phyloP scores from a whole-genome alignment of 164 flowering plant genomes.

The Umbellularia californica region DNA sequence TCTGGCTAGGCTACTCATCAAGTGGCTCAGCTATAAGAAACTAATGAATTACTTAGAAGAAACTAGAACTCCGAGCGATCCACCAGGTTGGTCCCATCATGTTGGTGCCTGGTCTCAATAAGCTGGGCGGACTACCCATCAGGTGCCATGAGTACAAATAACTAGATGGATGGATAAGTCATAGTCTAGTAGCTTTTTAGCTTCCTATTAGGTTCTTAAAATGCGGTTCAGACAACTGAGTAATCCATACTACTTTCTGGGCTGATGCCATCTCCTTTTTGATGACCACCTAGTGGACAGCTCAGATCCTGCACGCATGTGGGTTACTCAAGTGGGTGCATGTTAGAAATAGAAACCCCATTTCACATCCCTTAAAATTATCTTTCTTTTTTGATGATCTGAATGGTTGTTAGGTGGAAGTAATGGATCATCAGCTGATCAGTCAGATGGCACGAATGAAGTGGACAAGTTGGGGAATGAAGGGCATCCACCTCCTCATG shows the following conservation, averaged over 20 bases:
- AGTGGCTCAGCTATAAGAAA: not conserved
- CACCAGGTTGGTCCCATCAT: not conserved
- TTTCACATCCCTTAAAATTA: not conserved
- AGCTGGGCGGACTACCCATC: not conserved
- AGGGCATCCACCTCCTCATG: conserved; percentile 26
- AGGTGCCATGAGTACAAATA: not conserved
- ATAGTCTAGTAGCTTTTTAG: not conserved
- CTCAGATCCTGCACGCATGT: not conserved
- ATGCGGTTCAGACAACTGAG: not conserved
- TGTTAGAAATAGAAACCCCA: not conserved
- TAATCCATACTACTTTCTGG: not conserved
- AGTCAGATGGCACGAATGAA: conserved; percentile 32
- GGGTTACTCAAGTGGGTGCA: not conserved
- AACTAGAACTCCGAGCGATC: not conserved
- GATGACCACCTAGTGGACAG: not conserved
- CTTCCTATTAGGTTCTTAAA: not conserved
- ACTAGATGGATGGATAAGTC: not conserved
- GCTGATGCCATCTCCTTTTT: not conserved
- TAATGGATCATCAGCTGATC: conserved; percentile 26
- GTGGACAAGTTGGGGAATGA: conserved; percentile 30
- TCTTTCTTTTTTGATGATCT: too few species aligned
- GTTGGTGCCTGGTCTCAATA: not conserved
- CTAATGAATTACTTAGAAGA: not conserved
- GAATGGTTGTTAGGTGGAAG: conserved; percentile 31
- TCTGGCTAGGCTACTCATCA: not conserved